Conservation (phyloP, 371 early-diverging fungal species). For the Mucor racemosus region DNA sequence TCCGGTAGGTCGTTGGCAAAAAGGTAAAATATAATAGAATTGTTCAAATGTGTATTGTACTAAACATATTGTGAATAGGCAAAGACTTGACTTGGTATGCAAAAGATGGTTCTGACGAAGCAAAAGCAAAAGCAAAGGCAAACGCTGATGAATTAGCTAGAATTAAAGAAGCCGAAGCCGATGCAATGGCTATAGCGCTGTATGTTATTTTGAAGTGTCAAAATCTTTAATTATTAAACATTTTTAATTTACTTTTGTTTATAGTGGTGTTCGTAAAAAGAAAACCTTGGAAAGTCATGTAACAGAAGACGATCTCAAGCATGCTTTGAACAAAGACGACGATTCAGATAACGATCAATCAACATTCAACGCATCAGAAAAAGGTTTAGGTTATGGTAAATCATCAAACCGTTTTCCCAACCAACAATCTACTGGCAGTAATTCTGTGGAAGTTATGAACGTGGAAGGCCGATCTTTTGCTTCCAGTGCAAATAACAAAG, state of each 20-base stretch:
- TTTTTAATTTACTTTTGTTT: background rate
- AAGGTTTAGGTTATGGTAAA: conserved; percentile 69
- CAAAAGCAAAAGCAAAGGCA: conserved; percentile 22
- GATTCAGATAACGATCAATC: conserved; percentile 45
- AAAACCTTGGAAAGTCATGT: conserved; percentile 57
- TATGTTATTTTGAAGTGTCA: conserved; percentile 30
- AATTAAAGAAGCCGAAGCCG: conserved; percentile 80
- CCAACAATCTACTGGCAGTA: conserved; percentile 12
- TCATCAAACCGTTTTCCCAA: conserved; percentile 29
- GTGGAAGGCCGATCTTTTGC: background rate
- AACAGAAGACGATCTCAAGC: conserved; percentile 63
- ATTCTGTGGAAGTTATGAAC: conserved; percentile 37
- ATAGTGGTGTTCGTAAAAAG: conserved; percentile 59
- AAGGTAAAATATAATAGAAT: conserved; percentile 34
- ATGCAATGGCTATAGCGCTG: conserved; percentile 82
- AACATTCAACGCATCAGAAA: conserved; percentile 35
- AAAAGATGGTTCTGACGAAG: conserved; percentile 53
- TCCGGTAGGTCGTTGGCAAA: conserved; percentile 76
- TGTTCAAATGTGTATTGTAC: too few species aligned
- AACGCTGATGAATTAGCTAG: conserved; percentile 57
- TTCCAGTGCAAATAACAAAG: background rate
- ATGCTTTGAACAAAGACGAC: conserved; percentile 53
- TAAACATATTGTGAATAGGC: conserved; percentile 37
- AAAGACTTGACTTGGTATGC: conserved; percentile 81
- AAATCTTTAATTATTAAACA: background rate